phyloP scores from a whole-genome alignment of 108 stramenopile genomes.

The Cylindrotheca fusiformis region DNA sequence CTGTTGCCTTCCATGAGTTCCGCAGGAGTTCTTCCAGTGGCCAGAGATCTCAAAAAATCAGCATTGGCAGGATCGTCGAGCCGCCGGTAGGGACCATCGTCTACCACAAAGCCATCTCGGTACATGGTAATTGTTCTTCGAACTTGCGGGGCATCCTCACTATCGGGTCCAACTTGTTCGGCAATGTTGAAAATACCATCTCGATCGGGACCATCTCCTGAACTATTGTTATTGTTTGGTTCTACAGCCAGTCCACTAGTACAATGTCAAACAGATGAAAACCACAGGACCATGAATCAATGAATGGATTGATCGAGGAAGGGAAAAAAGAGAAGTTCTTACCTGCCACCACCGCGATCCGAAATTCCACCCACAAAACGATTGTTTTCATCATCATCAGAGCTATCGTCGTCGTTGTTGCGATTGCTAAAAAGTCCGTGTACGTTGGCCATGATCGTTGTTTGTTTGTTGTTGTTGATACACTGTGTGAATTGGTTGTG shows the following conservation, averaged over 20 bases:
- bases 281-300: neutral
- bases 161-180: conserved; percentile 36
- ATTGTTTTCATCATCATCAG: conserved; percentile 56
- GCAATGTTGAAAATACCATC: conserved; percentile 58
- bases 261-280: neutral
- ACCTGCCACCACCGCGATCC: conserved; percentile 77
- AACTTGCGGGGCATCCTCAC: conserved; percentile 13
- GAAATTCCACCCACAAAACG: conserved; percentile 83
- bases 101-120: conserved; percentile 91
- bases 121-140: conserved; percentile 93
- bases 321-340: conserved; percentile 14
- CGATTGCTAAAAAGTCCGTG: conserved; percentile 73
- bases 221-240: conserved; percentile 48
- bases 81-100: conserved; percentile 90
- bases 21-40: conserved; percentile 67
- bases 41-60: conserved; percentile 82
- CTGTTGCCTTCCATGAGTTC: conserved; percentile 46
- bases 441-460: conserved; percentile 66
- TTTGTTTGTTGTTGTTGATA: no score
- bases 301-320: neutral
- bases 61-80: conserved; percentile 88
- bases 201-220: conserved; percentile 3
- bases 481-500: no score
- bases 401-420: conserved; percentile 40
- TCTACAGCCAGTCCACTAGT: conserved; percentile 80